Conservation (phyloP, 2,329 filamentous ascomycete genomes). For the Didymella segeticola region DNA sequence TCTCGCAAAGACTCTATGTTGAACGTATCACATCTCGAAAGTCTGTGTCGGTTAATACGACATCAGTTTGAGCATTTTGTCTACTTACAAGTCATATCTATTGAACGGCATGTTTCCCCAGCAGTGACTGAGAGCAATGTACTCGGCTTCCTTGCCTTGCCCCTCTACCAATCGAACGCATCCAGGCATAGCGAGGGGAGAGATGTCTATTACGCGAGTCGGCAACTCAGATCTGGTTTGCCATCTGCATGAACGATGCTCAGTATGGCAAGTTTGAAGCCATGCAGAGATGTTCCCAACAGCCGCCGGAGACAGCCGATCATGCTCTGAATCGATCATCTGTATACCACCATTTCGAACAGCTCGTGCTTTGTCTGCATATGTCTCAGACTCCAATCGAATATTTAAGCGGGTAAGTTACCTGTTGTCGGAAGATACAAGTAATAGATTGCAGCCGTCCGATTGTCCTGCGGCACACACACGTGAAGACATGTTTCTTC, state of each 20-base stretch:
- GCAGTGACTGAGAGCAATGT: conserved; percentile 19
- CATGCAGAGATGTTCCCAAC: conserved; percentile 1
- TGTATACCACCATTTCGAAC: not conserved
- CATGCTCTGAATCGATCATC: conserved; percentile 3
- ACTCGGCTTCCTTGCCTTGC: not conserved
- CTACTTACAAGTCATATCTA: conserved; percentile 7
- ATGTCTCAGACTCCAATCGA: not conserved
- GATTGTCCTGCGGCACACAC: conserved; percentile 7
- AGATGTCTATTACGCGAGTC: conserved; percentile 8
- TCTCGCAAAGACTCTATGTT: conserved; percentile 5
- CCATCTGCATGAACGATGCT: not conserved
- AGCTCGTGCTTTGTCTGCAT: not conserved
- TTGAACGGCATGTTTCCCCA: conserved; percentile 17
- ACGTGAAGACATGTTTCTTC: conserved; percentile 4
- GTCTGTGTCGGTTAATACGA: not conserved
- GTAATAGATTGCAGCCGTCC: conserved; percentile 4
- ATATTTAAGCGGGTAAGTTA: not conserved
- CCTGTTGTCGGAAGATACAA: conserved; percentile 7
- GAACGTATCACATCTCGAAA: conserved; percentile 7
- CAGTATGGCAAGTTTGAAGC: conserved; percentile 1
- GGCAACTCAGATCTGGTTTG: not conserved
- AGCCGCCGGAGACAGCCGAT: conserved; percentile 2
- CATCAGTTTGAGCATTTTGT: no score
- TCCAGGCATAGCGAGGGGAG: not conserved
- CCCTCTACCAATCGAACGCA: conserved; percentile 8